A percentile compares a stretch with the other conserved stretches of the same genome.
Conservation (phyloP, 495 filamentous ascomycete genomes). For the Tuber aestivum region DNA sequence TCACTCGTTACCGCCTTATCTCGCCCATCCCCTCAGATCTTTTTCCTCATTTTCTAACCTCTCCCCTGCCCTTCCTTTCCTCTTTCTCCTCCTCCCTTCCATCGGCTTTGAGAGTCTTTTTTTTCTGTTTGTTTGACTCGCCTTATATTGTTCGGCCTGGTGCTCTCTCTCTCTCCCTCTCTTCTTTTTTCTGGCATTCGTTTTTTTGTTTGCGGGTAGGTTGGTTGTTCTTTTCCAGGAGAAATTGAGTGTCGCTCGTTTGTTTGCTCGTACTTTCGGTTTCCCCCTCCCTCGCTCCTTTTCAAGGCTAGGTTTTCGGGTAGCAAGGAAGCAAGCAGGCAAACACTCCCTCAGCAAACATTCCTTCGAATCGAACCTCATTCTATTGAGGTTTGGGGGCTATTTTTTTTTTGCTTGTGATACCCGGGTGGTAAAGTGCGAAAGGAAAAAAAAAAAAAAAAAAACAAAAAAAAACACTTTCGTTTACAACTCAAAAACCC, state of each 20-base stretch:
- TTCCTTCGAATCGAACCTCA: background rate
- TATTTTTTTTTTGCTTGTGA: slow-evolving; percentile 4
- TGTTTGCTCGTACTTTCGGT: background rate
- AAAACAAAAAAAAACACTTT: background rate
- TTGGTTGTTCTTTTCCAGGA: background rate
- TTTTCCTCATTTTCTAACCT: background rate
- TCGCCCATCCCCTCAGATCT: background rate
- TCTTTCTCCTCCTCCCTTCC: background rate
- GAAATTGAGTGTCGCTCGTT: background rate
- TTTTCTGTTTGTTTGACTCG: background rate
- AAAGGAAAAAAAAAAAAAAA: too few relatives aligned
- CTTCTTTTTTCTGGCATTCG: background rate
- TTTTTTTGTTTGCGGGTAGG: background rate
- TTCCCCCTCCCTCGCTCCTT: background rate
- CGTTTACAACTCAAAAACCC: slow-evolving; percentile 4
- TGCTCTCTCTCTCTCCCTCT: too few relatives aligned
- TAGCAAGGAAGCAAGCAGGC: background rate
- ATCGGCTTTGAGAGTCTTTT: slow-evolving; percentile 4
- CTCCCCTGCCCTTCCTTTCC: background rate
- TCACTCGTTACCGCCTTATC: background rate
- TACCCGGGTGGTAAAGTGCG: slow-evolving; percentile 28
- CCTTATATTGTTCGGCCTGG: background rate
- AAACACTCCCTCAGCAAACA: background rate
- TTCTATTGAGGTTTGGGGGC: background rate
- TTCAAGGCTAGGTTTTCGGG: background rate